Base-by-base conservation (phyloP, 2,329 filamentous ascomycete species). In the Paraphoma chrysanthemicola region DNA sequence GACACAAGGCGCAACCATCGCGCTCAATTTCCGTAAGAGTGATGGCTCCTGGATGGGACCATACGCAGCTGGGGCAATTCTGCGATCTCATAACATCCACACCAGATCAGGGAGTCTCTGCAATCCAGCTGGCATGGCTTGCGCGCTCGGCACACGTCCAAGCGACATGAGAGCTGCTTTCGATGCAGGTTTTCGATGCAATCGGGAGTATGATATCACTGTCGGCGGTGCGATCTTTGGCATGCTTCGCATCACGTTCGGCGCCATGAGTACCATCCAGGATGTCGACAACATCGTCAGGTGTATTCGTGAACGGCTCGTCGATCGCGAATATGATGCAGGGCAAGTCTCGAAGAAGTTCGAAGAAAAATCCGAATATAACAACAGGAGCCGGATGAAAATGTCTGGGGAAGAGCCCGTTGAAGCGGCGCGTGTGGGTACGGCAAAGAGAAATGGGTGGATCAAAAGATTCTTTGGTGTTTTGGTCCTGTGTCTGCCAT, bases 1-100 rank as follows among this genome's bases (percentile, higher is more conserved):
- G 14, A 80, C 79, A 17, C 86, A 89, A 68, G 87, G 88, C 1
- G 82, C 86, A 1, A 88, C 85, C 0, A 77, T 90, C 18, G 85
- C 87, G 1, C 88, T 90, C 75, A 90, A 89, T 59, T 73, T 90
- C 11, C 72, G 82, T 28, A 74, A 74, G n/a, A 69, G 80, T 3
- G 79, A 84, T 54, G 86, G 86, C 1, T 74, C 74, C 1, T 82
- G 84, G 62, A 75, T 88, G 30, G 79, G 84, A 0, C 88, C 87
- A 66, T 81, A 80, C 2, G 80, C 83, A 1, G 84, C 89, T n/a
- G 88, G 90, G 72, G 77, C 77, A 31, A 74, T 82, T 16, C 86
- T 88, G 0, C 84, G 87, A 59, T 74, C 80, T 11, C 77, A 79
- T 3, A 77, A 80, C 6, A 85, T 90, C 51, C 88, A 85, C 62